Base-by-base conservation (phyloP, 2,329 filamentous ascomycete species). In the Blastomyces silverae region DNA sequence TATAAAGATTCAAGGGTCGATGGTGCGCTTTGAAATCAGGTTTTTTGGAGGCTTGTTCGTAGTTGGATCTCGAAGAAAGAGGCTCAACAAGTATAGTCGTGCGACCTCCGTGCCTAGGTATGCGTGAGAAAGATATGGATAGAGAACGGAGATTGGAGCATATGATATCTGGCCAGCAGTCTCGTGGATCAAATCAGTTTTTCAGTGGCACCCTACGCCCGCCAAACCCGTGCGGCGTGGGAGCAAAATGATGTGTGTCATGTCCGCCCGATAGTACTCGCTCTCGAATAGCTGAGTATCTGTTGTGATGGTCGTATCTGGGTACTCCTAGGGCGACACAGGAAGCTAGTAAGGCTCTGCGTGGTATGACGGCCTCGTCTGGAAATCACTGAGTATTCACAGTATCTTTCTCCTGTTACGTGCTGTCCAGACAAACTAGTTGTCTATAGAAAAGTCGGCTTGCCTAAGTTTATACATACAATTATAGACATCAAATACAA, bases 281-380 rank as follows among this genome's bases (percentile, higher is more conserved):
- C 89, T 70, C 78, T 89, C 6, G 80, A 86, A 3, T 78, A 82
- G 8, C 78, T 89, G 0, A 86, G 83, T 67, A 76, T 73, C 13
- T 89, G 86, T 87, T 87, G 84, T 63, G 85, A 89, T 69, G 87
- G 85, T 0, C 87, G 89, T 69, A 69, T 89, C 20, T 89, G 86
- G 87, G 76, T 86, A 11, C 84, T 82, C 10, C 86, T 86, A 0
- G 87, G 89, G 70, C 86, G 89, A 74, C 86, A 89, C 67, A 87
- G 87, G 0, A 87, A 85, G 67, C 69, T 88, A 52, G 83, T 84
- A 34, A 22, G n/a, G 46, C 10, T 4, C 46, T 50, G n/a, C n/a
- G 13, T 50, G n/a, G 7, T 2, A 25, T 22, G 4, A 25, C 7
- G n/a, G 46, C 20, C 8, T 1, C 8, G n/a, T 50, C 46, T 25